A percentile compares a stretch with the other conserved stretches of the same genome.
These are phyloP conservation scores for Reutealis trisperma DNA, from an alignment of 345 rosid genomes.

Conservation along the genomic window DNA sequence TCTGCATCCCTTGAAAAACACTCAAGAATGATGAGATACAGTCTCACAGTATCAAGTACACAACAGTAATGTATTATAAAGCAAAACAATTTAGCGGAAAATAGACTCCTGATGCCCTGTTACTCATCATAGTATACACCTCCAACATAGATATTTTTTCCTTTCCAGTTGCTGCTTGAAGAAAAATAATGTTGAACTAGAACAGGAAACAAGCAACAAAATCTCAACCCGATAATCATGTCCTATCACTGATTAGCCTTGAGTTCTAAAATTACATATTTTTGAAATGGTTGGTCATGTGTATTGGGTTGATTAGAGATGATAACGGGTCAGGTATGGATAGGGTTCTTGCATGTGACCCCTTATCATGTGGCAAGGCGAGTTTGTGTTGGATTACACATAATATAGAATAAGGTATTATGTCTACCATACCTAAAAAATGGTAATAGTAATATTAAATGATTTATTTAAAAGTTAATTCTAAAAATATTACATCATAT, in stretches of 20 bases:
- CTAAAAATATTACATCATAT: too few species aligned
- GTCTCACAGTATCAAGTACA: not conserved
- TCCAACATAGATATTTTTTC: too few species aligned
- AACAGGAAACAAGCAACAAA: not conserved
- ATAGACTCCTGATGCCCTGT: not conserved
- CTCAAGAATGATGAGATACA: not conserved
- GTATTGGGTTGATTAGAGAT: too few species aligned
- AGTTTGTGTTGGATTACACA: too few species aligned
- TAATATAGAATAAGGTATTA: too few species aligned
- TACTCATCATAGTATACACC: too few species aligned
- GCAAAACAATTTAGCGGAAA: not conserved
- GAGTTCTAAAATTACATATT: not conserved
- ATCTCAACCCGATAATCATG: not conserved
- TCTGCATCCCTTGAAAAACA: not conserved
- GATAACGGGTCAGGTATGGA: too few species aligned
- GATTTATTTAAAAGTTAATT: too few species aligned
- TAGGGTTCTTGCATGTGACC: too few species aligned
- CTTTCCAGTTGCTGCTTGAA: not conserved
- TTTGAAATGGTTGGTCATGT: not conserved
- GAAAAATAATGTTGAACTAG: not conserved
- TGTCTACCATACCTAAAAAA: too few species aligned
- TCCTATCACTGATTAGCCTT: not conserved
- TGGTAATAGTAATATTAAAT: too few species aligned
- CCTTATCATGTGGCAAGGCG: too few species aligned
- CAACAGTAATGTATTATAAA: not conserved